Percentiles rank a stretch among this genome's conserved stretches.
Conservation (phyloP, 2,329 filamentous ascomycete species). For the Elsinoe ampelina region DNA sequence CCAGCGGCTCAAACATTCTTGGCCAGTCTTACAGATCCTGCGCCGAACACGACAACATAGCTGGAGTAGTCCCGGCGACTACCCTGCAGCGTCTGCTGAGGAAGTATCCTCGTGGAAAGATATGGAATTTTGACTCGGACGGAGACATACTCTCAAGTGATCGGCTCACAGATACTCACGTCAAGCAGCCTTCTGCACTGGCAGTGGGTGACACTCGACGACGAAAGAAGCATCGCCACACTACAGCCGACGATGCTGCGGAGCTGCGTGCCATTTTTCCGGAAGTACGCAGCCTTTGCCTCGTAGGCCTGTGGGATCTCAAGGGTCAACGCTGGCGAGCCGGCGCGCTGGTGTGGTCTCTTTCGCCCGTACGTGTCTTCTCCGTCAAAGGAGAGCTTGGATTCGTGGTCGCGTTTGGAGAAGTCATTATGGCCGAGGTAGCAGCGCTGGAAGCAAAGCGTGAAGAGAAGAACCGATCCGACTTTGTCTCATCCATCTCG, state of each 20-base stretch:
- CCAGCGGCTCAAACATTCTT: neutral
- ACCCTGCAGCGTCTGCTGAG: constrained; percentile 20
- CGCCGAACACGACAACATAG: constrained; percentile 12
- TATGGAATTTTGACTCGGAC: constrained; percentile 27
- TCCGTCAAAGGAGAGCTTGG: constrained; percentile 33
- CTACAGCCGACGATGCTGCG: neutral
- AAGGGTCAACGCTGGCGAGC: constrained; percentile 30
- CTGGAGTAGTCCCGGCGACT: neutral
- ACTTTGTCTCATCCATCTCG: constrained; percentile 44
- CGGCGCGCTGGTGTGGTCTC: constrained; percentile 41
- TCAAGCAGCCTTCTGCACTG: neutral
- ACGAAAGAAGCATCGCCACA: constrained; percentile 19
- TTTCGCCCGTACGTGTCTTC: constrained; percentile 35
- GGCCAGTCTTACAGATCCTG: constrained; percentile 14
- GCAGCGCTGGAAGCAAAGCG: constrained; percentile 31
- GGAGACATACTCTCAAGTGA: constrained; percentile 15
- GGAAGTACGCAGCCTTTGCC: constrained; percentile 37
- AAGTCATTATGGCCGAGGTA: constrained; percentile 35
- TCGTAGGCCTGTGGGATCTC: constrained; percentile 45
- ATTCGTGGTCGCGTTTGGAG: constrained; percentile 36
- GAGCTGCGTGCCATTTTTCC: constrained; percentile 28
- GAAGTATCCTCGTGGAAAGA: constrained; percentile 27
- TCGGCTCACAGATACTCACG: constrained; percentile 3
- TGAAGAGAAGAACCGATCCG: constrained; percentile 41
- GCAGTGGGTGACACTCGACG: constrained; percentile 15